Base-by-base conservation (phyloP, 2,329 filamentous ascomycete genomes). In the Daldinia eschscholtzii region DNA sequence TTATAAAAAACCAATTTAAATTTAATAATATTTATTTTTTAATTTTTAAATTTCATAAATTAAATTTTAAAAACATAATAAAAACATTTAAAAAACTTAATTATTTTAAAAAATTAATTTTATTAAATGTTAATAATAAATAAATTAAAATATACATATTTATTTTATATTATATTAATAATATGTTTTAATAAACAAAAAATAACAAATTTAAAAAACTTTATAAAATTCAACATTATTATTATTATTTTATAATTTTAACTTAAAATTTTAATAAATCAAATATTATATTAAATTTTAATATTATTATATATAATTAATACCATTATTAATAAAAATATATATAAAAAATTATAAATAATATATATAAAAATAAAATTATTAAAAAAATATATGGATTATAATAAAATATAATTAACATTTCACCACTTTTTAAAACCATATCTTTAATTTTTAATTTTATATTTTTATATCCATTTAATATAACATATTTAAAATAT, bases 271-370 rank as follows among this genome's bases (percentile, higher is more conserved):
- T 18, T 18, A 18, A n/a, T 4, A 5, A 42, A 42, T 42, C 18
- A 42, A 42, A n/a, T 42, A 42, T n/a, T 18, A 42, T 18, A 18
- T 42, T 42, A 42, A 42, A 42, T 42, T 42, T 42, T 42, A 42
- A 42, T 18, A 42, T 42, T 42, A 42, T 42, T 18, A 18, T n/a
- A 42, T 18, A 42, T 42, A 7, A 7, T 42, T 6, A 13, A 42
- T 42, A 15, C 6, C 6, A 42, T 18, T 18, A 42, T 42, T 42
- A 42, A 42, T 18, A 4, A 42, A 42, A 42, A 42, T 18, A 18
- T 42, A 42, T 42, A 42, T 42, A 42, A 42, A 42, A 42, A 15
- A 42, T 42, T 18, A 42, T 42, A 18, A 18, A n/a, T 18, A 42
- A 42, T 42, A 42, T 18, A n/a, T 42, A 42, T 42, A 42, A 42